Evolutionary conservation across 805 yeast genomes (phyloP), one percentile per base, ranked within the genome.

Genomic region (Kodamaea neixiangensis): DNA sequence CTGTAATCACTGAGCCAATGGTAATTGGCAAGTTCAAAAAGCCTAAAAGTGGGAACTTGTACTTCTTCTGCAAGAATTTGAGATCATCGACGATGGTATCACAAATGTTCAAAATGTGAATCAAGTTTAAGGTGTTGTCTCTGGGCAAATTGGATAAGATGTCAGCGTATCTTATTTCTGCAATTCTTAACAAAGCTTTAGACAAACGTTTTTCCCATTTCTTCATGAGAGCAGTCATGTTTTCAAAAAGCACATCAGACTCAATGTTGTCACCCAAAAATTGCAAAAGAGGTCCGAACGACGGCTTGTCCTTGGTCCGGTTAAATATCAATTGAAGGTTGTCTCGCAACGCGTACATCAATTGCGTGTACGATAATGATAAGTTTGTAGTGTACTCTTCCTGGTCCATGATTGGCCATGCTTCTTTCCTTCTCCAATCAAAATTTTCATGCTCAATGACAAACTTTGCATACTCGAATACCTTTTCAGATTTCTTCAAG

Each of bases 41-140:
- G 17, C 83, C 90, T 41, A 87, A 66, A n/a, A 88, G 65, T 0
- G 89, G 86, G 39, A 68, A 70, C 34, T 79, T 80, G 59, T 84
- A 88, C 53, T 82, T 67, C 53, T 81, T 85, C 55, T 85, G 88
- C 21, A 86, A 62, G 15, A 60, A 58, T 49, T 77, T 71, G 14
- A 85, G 79, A 29, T 76, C 75, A 2, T 67, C 66, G 7, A 83
- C 73, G 17, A 88, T 75, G 35, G 64, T 60, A 44, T 83, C 84
- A 0, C 85, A 81, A 3, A 85, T 72, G 40, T 81, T 77, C 43
- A 80, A 73, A 2, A 87, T 73, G 65, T 86, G 86, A 20, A 74
- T 59, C 2, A 85, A 67, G 37, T 75, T 80, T 6, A 86, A 63
- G 0, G 83, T 71, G 38, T 74, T 71, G 59, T 76, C 79, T 53